A percentile compares a stretch with the other conserved stretches of the same genome.
These are phyloP conservation scores for Neopestalotiopsis clavispora DNA, from an alignment of 2,329 filamentous ascomycete species.

Conservation along the genomic window DNA sequence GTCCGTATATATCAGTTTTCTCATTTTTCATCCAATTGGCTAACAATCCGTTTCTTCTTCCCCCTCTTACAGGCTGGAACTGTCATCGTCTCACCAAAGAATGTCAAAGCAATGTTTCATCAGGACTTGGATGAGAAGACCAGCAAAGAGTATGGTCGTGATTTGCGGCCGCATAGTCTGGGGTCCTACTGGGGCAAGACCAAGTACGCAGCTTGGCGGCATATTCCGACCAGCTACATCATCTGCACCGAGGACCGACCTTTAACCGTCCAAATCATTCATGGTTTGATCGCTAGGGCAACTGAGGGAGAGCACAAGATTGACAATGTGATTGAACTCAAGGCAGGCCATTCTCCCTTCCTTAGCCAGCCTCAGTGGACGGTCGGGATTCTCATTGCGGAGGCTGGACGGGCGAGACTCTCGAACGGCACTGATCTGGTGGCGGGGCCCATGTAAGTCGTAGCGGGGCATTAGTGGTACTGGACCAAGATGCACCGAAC, in stretches of 20 bases:
- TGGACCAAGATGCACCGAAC: too few relatives aligned
- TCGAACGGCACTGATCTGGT: too few relatives aligned
- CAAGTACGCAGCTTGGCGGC: conserved; percentile 29
- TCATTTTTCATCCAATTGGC: not conserved
- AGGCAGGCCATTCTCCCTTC: conserved; percentile 30
- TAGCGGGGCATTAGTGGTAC: too few relatives aligned
- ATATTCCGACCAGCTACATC: conserved; percentile 29
- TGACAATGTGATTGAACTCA: conserved; percentile 26
- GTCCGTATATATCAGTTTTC: conserved; percentile 22
- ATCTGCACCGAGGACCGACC: conserved; percentile 22
- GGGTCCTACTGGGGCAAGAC: conserved; percentile 27
- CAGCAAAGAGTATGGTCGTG: conserved; percentile 23
- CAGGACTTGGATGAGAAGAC: conserved; percentile 28
- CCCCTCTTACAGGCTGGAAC: conserved; percentile 21
- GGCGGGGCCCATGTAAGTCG: too few relatives aligned
- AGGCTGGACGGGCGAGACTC: conserved; percentile 15
- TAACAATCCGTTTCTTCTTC: not conserved
- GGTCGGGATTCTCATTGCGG: conserved; percentile 23
- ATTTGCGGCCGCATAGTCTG: conserved; percentile 29
- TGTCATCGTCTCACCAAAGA: conserved; percentile 24
- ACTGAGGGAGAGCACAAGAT: conserved; percentile 22
- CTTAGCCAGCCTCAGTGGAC: conserved; percentile 27
- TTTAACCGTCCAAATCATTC: conserved; percentile 21
- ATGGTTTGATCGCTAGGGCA: conserved; percentile 24
- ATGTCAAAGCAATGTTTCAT: conserved; percentile 31